Evolutionary conservation across 257 asterid genomes (phyloP).

Genomic region (Prunella vulgaris): DNA sequence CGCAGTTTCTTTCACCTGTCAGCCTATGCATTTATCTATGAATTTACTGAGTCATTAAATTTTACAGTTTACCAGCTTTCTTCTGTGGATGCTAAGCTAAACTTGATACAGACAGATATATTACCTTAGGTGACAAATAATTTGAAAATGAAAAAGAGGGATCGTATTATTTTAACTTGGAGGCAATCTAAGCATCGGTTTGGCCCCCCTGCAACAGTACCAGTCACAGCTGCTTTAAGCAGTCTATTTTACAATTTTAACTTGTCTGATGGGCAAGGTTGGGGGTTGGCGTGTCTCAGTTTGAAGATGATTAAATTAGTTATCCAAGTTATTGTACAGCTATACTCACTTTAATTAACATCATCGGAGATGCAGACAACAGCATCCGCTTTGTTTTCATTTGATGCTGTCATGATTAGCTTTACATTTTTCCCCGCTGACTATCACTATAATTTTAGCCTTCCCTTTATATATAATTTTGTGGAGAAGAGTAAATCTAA

Average conservation of each 20-base stretch:
- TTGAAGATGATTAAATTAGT: background rate
- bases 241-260: background rate
- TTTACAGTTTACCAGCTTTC: constrained; percentile 1
- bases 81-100: background rate
- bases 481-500: background rate
- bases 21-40: background rate
- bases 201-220: background rate
- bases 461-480: background rate
- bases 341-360: background rate
- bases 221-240: background rate
- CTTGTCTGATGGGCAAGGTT: background rate
- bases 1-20: background rate
- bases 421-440: background rate
- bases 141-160: background rate
- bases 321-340: background rate
- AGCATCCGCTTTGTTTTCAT: background rate
- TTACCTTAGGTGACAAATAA: background rate
- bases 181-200: background rate
- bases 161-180: background rate
- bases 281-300: background rate
- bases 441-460: background rate
- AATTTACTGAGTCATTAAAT: background rate
- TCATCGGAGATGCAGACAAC: background rate
- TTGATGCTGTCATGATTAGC: background rate
- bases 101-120: background rate